Base-by-base conservation (phyloP, 2,329 filamentous ascomycete species). In the Botrytis sinoallii region DNA sequence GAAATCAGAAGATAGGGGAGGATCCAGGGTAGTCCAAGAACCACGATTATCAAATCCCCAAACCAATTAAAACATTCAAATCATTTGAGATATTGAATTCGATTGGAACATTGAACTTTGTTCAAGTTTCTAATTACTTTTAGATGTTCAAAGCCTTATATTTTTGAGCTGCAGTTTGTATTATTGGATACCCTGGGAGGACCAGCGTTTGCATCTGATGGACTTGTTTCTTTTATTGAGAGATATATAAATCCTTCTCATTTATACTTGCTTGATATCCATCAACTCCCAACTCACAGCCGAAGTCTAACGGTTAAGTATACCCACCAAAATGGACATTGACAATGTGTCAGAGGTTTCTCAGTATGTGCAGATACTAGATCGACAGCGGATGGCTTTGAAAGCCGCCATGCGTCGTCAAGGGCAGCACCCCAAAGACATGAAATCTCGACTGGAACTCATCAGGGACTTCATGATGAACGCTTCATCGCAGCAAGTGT, bases 261-360 rank as follows among this genome's bases (percentile, higher is more conserved):
- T 12, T 22, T 40, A 5, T 42, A 40, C 44, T 29, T 52, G 4
- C 32, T 29, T 16, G 22, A 22, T 67, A 55, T 67, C 3, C 35
- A 20, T 14, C 42, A 2, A 29, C 40, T 38, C 35, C 35, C 16
- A 68, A 40, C 9, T 6, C 16, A 57, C 46, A 4, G 29, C 5
- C 3, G 1, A 22, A 57, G 20, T 14, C 35, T 35, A 8, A 29
- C 25, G 5, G 10, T 55, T 16, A 7, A 6, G 18, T 25, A 20
- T 25, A 22, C 16, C 35, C 61, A 32, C 29, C 64, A 63, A 72
- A 55, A 74, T 75, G 74, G 63, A 75, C 46, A 46, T 59, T 59
- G 35, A 69, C 12, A 57, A 75, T 67, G 71, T 73, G 32, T 73
- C 74, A 12, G 64, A 70, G 12, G 52, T 71, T 40, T 6, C 20